Conservation (phyloP, 2,329 filamentous ascomycete species). For the Trichoderma citrinoviride region DNA sequence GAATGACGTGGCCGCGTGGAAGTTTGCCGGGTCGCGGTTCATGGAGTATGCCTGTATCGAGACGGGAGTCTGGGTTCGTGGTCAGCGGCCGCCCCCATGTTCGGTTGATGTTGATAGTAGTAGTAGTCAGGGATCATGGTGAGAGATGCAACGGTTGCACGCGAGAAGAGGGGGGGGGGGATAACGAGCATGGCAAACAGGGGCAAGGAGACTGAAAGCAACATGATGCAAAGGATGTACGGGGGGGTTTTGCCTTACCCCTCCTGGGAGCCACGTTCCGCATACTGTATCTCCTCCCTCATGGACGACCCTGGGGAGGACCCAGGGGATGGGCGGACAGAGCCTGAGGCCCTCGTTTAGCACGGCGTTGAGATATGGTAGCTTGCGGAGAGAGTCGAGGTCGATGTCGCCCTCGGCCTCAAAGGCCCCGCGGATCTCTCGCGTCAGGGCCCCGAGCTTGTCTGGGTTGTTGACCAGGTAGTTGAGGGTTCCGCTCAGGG, state of each 20-base stretch:
- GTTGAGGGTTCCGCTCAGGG: conserved; percentile 30
- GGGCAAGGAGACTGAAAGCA: too few relatives aligned
- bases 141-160: background rate
- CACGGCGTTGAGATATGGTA: conserved; percentile 48
- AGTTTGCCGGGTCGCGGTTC: conserved; percentile 6
- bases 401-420: conserved; percentile 21
- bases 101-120: too few relatives aligned
- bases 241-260: conserved; percentile 28
- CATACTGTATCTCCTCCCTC: conserved; percentile 32
- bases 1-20: conserved; percentile 12
- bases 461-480: conserved; percentile 34
- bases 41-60: conserved; percentile 15
- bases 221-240: conserved; percentile 22
- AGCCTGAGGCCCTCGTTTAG: conserved; percentile 50
- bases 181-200: too few relatives aligned
- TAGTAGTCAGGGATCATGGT: too few relatives aligned
- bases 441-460: conserved; percentile 31
- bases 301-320: conserved; percentile 36
- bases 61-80: conserved; percentile 31
- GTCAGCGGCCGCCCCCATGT: conserved; percentile 25
- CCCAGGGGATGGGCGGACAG: conserved; percentile 43
- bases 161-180: too few relatives aligned
- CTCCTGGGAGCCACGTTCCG: conserved; percentile 36
- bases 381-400: conserved; percentile 11
- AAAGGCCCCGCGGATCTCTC: conserved; percentile 32